A percentile compares a stretch with the other conserved stretches of the same genome.
These are phyloP conservation scores for Cladosporium sp. DNA, from an alignment of 2,329 filamentous ascomycete species.

Conservation along the genomic window DNA sequence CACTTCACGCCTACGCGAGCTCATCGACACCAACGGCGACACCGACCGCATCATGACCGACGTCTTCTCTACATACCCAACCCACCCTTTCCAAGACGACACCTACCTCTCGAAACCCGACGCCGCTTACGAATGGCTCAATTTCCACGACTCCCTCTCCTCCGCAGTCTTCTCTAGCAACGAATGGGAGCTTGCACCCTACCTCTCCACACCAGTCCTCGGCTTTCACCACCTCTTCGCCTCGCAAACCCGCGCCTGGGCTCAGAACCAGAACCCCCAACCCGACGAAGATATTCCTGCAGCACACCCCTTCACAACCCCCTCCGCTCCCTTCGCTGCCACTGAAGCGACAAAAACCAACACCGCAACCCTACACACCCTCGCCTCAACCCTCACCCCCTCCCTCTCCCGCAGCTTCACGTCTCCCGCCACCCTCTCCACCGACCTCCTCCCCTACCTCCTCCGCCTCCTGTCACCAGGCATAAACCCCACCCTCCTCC, in stretches of 20 bases:
- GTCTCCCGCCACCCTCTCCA: constrained; percentile 68
- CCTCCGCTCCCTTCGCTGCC: constrained; percentile 73
- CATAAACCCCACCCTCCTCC: constrained; percentile 82
- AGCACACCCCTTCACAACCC: constrained; percentile 68
- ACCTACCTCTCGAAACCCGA: constrained; percentile 82
- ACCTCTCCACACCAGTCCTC: constrained; percentile 77
- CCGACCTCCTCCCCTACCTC: constrained; percentile 79
- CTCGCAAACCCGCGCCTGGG: constrained; percentile 52
- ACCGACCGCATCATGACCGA: constrained; percentile 73
- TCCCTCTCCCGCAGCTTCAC: constrained; percentile 71
- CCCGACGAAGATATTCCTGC: constrained; percentile 24
- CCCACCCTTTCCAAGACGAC: constrained; percentile 88
- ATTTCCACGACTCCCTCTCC: constrained; percentile 83
- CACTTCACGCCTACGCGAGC: constrained; percentile 65
- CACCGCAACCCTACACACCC: constrained; percentile 61
- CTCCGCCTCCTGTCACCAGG: constrained; percentile 79
- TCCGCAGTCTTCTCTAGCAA: constrained; percentile 73
- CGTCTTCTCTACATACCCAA: constrained; percentile 79
- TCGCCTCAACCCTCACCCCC: constrained; percentile 67
- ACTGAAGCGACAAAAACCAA: constrained; percentile 76
- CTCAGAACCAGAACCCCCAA: constrained; percentile 43
- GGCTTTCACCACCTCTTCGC: constrained; percentile 91
- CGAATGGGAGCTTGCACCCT: constrained; percentile 86
- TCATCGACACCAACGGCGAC: constrained; percentile 74
- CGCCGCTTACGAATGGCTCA: constrained; percentile 84